Base-by-base conservation (phyloP, 768 basidiomycete species). In the Mycena rebaudengoi region DNA sequence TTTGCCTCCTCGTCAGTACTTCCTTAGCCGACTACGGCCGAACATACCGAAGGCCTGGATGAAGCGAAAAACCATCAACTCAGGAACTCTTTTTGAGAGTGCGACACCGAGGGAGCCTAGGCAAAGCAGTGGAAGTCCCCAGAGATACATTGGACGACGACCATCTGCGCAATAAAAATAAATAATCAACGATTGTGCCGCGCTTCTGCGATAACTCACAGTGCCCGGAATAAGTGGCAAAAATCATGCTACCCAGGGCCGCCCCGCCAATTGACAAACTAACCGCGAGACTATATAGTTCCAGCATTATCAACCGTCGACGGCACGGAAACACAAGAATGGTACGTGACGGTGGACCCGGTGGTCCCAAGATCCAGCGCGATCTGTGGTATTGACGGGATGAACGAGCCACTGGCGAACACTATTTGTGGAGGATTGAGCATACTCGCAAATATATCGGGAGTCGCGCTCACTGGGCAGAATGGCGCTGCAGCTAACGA, bases 341-440 rank as follows among this genome's bases (percentile, higher is more conserved):
- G 21, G 21, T 58, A 81, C 80, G 82, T 85, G 54, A 87, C 78
- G 14, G 83, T 69, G 6, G 78, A 68, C 0, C 78, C 77, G 0
- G 85, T 76, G 0, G 83, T 74, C 25, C 76, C 49, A 7, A 88
- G 72, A 44, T 89, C 86, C 16, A 59, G 64, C 6, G 86, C 82
- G 23, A 89, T 81, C 41, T 85, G 79, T 0, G 87, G 86, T 30
- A 88, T 85, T 5, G 83, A 81, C 0, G 84, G 86, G 3, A 86
- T 76, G 69, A 87, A 85, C 8, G 77, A 81, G 2, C 79, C 81
- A 7, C 78, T 70, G 2, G 85, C 81, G 60, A 87, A 80, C 61
- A 83, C 85, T 87, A 29, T 13, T 18, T 53, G 8, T 30, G 21
- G n/a, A 48, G 10, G 3, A 16, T 18, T 45, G 12, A 43, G 48